Evolutionary conservation across 805 yeast species (phyloP), one percentile per base, ranked within the genome.

Genomic region (Lachancea sp.): DNA sequence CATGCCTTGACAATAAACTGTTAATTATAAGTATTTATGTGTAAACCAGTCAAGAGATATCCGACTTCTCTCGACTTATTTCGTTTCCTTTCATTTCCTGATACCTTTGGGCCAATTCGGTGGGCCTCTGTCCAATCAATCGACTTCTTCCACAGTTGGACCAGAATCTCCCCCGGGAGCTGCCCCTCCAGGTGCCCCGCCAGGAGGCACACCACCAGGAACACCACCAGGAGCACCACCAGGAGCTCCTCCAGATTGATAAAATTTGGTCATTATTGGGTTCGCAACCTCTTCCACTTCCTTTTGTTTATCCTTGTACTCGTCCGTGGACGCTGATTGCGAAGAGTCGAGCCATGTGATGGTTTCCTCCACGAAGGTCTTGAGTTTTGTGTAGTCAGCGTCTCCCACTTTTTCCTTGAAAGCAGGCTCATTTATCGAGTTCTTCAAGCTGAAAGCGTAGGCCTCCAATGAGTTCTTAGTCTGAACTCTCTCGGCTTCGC

Each of bases 391-490:
- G 57, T 77, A 72, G 61, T 84, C 91, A 49, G 75, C 74, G 52
- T 75, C 85, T 48, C 77, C 80, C 62, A 81, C 82, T 71, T 86
- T 87, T 69, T 87, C 87, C 70, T 83, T 82, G 74, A 85, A 82
- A 56, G 72, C 70, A 65, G 81, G 81, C 71, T 85, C 95, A 54
- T 75, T 67, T 49, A 85, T 73, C 48, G 93, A 76, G 72, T 81
- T 82, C 84, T 89, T 90, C 69, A 90, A 79, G 42, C 93, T 84
- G 82, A 87, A 90, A 56, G 96, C 85, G 71, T 88, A 91, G 35
- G 96, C 86, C 78, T 90, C 97, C 66, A 91, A 81, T 62, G 83
- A 90, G 74, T 90, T 91, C 88, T 88, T 89, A 70, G 95, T 88
- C 65, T 79, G 87, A 59, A 90, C 82, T 77, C 98, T 88, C 56